Percentiles rank a stretch among this genome's conserved stretches.
These are phyloP conservation scores for Hanseniaspora nectarophila DNA, from an alignment of 805 yeast genomes.

Conservation along the genomic window DNA sequence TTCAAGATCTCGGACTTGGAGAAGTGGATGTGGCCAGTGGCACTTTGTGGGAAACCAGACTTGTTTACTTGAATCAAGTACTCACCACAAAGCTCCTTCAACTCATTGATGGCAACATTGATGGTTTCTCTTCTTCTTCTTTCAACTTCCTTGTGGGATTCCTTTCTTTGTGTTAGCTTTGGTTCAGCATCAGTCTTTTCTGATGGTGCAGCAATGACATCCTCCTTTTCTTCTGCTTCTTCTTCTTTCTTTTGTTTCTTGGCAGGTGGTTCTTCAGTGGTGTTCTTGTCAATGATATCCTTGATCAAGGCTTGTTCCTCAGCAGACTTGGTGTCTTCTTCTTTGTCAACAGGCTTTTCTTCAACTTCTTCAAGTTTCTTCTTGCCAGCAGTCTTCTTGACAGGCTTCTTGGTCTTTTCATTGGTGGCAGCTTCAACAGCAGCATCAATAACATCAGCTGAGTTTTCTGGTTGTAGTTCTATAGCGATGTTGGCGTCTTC, in stretches of 20 bases:
- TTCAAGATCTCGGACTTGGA: conserved; percentile 84
- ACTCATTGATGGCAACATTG: conserved; percentile 71
- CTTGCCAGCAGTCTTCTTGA: background rate
- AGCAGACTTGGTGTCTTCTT: background rate
- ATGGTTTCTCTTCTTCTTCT: conserved; percentile 82
- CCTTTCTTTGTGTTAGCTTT: conserved; percentile 44
- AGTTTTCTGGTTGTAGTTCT: conserved; percentile 17
- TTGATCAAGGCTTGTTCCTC: conserved; percentile 4
- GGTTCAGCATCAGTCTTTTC: conserved; percentile 22
- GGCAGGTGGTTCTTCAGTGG: background rate
- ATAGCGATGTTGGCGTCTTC: conserved; percentile 20
- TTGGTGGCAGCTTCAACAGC: conserved; percentile 12
- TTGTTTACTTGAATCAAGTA: conserved; percentile 35
- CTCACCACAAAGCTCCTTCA: conserved; percentile 67
- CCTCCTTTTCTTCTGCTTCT: conserved; percentile 9
- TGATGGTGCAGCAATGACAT: background rate
- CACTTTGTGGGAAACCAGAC: background rate
- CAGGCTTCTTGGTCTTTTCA: background rate
- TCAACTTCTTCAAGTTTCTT: background rate
- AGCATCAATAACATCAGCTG: conserved; percentile 15
- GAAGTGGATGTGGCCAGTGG: conserved; percentile 26
- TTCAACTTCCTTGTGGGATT: conserved; percentile 92
- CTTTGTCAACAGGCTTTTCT: conserved; percentile 7
- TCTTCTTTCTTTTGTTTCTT: background rate
- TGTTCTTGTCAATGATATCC: conserved; percentile 9